Evolutionary conservation across 371 early-diverging fungal genomes (phyloP).

Genomic region (Mortierella sp.): DNA sequence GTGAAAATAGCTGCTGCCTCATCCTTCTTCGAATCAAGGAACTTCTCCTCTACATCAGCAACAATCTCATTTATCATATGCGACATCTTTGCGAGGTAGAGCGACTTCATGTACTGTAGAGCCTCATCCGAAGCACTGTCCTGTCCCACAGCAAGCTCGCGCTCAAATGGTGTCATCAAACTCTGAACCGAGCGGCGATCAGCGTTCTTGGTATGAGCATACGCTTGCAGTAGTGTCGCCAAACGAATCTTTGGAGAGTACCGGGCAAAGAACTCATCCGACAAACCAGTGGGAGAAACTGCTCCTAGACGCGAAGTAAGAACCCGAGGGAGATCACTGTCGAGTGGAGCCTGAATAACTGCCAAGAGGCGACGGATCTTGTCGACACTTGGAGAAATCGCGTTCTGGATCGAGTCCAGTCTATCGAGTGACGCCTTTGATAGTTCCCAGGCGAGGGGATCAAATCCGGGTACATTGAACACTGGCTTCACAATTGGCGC

Average conservation of each 20-base stretch:
- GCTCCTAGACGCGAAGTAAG: constrained; percentile 16
- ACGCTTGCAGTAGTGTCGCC: constrained; percentile 57
- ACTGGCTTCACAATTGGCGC: constrained; percentile 9
- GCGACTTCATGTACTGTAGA: constrained; percentile 23
- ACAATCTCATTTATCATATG: constrained; percentile 25
- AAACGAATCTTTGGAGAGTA: constrained; percentile 40
- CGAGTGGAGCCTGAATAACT: constrained; percentile 14
- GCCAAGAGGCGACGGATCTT: constrained; percentile 44
- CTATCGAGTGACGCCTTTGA: constrained; percentile 25
- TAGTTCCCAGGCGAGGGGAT: constrained; percentile 30
- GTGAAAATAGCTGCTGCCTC: constrained; percentile 30
- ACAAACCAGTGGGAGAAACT: constrained; percentile 1
- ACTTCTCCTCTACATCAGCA: constrained; percentile 22
- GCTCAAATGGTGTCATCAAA: constrained; percentile 47
- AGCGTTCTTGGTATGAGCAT: constrained; percentile 55
- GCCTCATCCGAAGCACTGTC: constrained; percentile 29
- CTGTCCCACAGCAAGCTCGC: neutral
- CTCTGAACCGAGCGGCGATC: constrained; percentile 48
- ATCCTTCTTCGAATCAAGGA: constrained; percentile 24
- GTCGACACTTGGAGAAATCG: constrained; percentile 32
- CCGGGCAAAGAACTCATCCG: constrained; percentile 44
- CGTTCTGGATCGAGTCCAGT: constrained; percentile 39
- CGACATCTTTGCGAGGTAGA: constrained; percentile 42
- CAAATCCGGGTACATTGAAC: constrained; percentile 24
- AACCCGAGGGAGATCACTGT: constrained; percentile 12